Conservation (phyloP, 768 basidiomycete genomes). For the Hericium coralloides region DNA sequence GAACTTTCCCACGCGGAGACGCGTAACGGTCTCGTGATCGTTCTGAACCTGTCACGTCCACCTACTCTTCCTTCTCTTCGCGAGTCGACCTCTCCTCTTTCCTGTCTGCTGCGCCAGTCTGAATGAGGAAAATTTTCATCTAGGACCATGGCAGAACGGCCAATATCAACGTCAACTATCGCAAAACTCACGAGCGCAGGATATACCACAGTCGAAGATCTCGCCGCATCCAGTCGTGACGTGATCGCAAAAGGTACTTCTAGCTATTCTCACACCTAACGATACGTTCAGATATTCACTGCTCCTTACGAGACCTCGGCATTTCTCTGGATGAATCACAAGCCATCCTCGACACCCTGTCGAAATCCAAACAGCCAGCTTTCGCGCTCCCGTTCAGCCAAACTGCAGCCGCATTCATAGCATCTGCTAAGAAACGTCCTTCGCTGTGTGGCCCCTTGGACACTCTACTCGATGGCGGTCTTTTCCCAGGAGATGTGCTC, state of each 20-base stretch:
- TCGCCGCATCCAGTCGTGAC: neutral
- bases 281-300: neutral
- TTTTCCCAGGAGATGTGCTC: constrained; percentile 50
- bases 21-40: neutral
- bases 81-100: neutral
- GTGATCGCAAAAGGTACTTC: neutral
- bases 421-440: constrained; percentile 22
- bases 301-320: neutral
- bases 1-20: neutral
- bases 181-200: neutral
- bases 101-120: neutral
- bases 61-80: neutral
- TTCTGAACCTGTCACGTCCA: neutral
- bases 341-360: neutral
- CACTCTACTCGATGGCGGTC: constrained; percentile 51
- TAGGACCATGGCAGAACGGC: neutral
- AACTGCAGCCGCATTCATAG: constrained; percentile 41
- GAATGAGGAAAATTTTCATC: neutral
- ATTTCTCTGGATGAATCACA: neutral
- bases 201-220: neutral
- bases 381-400: constrained; percentile 32
- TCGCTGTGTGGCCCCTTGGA: constrained; percentile 46
- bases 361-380: neutral
- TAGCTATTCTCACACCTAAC: neutral
- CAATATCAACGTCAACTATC: neutral